Conservation (phyloP, 1,284 basidiomycete genomes). For the Microbotryomycetes sp. region DNA sequence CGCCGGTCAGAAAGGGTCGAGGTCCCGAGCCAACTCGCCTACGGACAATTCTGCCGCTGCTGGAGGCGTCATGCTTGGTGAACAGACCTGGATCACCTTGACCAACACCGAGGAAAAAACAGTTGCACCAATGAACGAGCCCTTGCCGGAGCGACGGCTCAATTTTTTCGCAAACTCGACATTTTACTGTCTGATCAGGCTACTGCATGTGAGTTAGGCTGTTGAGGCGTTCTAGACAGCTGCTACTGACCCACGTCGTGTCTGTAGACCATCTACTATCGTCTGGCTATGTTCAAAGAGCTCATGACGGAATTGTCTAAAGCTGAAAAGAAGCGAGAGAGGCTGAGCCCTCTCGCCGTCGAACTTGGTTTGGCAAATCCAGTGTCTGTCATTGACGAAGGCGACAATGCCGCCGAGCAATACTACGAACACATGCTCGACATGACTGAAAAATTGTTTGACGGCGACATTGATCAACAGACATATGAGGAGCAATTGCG, state of each 20-base stretch:
- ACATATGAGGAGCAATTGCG: slow-evolving; percentile 95
- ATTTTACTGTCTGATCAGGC: slow-evolving; percentile 81
- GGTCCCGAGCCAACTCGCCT: slow-evolving; percentile 19
- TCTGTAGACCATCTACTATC: slow-evolving; percentile 71
- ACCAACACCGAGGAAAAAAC: slow-evolving; percentile 28
- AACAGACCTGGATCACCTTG: slow-evolving; percentile 28
- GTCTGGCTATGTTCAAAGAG: slow-evolving; percentile 70
- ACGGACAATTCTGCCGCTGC: neutral
- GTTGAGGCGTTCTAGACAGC: neutral
- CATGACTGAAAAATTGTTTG: slow-evolving; percentile 86
- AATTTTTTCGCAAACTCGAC: slow-evolving; percentile 85
- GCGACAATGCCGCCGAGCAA: slow-evolving; percentile 52
- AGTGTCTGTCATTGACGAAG: slow-evolving; percentile 36
- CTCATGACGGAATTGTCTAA: slow-evolving; percentile 51
- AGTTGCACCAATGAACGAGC: slow-evolving; percentile 16
- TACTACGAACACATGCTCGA: slow-evolving; percentile 86
- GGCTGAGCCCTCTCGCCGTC: slow-evolving; percentile 51
- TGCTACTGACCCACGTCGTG: slow-evolving; percentile 7
- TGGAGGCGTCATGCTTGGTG: slow-evolving; percentile 3
- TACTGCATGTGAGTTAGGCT: slow-evolving; percentile 64
- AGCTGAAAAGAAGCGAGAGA: slow-evolving; percentile 36
- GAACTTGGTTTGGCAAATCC: slow-evolving; percentile 46
- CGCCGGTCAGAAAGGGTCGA: slow-evolving; percentile 39
- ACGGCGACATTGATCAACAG: slow-evolving; percentile 80
- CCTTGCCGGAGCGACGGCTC: slow-evolving; percentile 20